Evolutionary conservation across 1,284 basidiomycete species (phyloP).

Genomic region (Ganoderma resinaceum): DNA sequence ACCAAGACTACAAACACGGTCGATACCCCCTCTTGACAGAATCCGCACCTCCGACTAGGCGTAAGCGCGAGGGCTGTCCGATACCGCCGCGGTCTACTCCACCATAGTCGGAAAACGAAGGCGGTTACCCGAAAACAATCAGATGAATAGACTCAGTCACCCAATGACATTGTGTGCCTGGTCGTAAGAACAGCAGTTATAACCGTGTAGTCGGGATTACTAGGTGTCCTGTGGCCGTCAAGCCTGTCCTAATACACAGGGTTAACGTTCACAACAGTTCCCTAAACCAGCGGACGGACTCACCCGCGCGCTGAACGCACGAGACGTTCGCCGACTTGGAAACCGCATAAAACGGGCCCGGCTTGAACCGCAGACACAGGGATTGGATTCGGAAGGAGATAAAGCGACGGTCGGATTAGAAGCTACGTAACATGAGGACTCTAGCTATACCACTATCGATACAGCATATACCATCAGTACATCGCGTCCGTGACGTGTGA

Average conservation of each 20-base stretch:
- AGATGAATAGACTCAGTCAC: background rate
- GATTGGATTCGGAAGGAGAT: too few species aligned
- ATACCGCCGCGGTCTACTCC: background rate
- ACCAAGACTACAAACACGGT: background rate
- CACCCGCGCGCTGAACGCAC: background rate
- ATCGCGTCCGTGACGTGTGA: conserved; percentile 26
- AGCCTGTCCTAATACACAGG: background rate
- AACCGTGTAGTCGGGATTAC: background rate
- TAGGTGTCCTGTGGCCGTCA: background rate
- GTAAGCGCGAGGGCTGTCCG: background rate
- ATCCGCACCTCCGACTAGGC: background rate
- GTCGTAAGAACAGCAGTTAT: background rate
- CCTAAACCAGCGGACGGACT: background rate
- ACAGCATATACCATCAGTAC: conserved; percentile 32
- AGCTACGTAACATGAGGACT: conserved; percentile 29
- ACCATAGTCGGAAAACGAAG: background rate
- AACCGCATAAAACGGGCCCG: background rate
- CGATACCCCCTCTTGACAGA: background rate
- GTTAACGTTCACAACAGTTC: background rate
- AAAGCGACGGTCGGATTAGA: conserved; percentile 25
- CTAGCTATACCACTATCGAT: conserved; percentile 34
- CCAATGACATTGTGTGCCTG: background rate
- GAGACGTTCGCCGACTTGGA: background rate
- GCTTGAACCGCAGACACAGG: background rate
- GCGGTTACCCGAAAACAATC: background rate